Evolutionary conservation across 306 rosid genomes (phyloP).

Genomic region (Castanea crenata): DNA sequence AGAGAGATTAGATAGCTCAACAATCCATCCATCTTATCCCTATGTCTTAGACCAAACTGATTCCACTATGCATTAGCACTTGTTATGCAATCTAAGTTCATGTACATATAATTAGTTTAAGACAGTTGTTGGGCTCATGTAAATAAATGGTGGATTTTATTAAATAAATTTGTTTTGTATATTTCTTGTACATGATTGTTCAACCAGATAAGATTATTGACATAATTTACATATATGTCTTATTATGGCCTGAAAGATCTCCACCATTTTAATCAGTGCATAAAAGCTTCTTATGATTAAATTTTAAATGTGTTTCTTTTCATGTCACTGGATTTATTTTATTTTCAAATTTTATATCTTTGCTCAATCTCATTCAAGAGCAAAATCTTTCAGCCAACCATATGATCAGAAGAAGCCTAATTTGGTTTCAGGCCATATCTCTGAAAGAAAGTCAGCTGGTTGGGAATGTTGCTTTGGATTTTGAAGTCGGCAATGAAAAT

Average conservation of each 20-base stretch:
- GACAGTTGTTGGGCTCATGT: neutral
- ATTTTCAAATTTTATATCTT: neutral
- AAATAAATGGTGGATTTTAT: neutral
- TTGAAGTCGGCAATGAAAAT: constrained; percentile 50
- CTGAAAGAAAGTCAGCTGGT: constrained; percentile 80
- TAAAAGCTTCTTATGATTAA: neutral
- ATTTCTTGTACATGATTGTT: neutral
- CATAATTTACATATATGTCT: neutral
- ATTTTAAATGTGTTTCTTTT: neutral
- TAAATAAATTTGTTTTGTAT: neutral
- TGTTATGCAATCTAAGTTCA: neutral
- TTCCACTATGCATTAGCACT: neutral
- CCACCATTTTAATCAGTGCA: neutral
- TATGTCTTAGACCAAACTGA: neutral
- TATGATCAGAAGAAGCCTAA: constrained; percentile 24
- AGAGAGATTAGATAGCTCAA: neutral
- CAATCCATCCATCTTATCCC: neutral
- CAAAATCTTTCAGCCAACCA: constrained; percentile 4
- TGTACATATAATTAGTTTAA: neutral
- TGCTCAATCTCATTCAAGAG: constrained; percentile 13
- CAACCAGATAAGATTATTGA: neutral
- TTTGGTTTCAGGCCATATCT: constrained; percentile 74
- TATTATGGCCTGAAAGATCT: neutral
- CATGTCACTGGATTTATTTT: neutral
- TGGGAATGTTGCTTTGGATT: constrained; percentile 55